phyloP scores from a whole-genome alignment of 1,284 basidiomycete species.

The Bondarzewia mesenterica region DNA sequence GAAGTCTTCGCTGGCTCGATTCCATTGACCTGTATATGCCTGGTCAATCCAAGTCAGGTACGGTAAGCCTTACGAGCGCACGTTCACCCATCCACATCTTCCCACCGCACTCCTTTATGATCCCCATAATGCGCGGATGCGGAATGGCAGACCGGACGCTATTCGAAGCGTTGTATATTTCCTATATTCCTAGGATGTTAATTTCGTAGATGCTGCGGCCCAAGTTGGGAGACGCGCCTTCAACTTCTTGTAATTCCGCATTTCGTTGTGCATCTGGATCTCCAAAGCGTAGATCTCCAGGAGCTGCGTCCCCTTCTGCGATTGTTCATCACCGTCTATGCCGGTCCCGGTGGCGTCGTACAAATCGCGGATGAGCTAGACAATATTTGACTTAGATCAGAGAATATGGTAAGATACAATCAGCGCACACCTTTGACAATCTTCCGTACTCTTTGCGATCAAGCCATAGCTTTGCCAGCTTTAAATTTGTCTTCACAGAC shows the following conservation, averaged over 20 bases:
- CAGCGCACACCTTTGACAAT: conserved; percentile 59
- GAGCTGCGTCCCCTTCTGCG: conserved; percentile 83
- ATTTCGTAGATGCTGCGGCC: not conserved
- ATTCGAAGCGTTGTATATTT: conserved; percentile 94
- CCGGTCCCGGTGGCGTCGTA: conserved; percentile 56
- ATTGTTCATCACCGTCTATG: conserved; percentile 75
- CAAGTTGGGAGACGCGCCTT: conserved; percentile 47
- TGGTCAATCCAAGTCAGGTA: not conserved
- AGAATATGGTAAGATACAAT: not conserved
- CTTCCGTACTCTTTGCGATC: conserved; percentile 89
- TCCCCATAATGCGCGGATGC: conserved; percentile 97
- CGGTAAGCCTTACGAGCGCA: conserved; percentile 30
- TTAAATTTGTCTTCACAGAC: conserved; percentile 93
- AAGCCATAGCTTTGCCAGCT: conserved; percentile 95
- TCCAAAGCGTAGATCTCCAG: conserved; percentile 98
- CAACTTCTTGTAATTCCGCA: conserved; percentile 90
- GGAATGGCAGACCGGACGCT: conserved; percentile 94
- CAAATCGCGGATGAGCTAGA: conserved; percentile 65
- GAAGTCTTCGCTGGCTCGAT: conserved; percentile 93
- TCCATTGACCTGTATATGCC: conserved; percentile 75
- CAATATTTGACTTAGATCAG: not conserved
- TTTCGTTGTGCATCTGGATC: conserved; percentile 99
- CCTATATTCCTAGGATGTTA: conserved; percentile 36
- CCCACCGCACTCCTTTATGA: conserved; percentile 98
- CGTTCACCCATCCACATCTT: conserved; percentile 99